Evolutionary conservation across 176 grass and related monocot species (phyloP).

Genomic region (Aechmea fasciata): DNA sequence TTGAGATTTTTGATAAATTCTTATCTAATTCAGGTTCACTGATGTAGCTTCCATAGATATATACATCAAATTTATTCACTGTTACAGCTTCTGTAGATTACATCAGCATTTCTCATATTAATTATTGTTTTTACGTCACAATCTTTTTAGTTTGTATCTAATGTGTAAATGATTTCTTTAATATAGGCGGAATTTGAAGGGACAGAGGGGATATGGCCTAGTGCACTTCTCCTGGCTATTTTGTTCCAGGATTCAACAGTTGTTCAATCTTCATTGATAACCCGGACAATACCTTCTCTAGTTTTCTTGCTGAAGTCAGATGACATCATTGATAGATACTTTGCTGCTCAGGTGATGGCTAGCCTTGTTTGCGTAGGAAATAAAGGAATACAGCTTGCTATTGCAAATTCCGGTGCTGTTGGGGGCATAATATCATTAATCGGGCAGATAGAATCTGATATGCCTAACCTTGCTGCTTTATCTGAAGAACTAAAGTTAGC

Average conservation of each 20-base stretch:
- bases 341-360: conserved; percentile 86
- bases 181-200: conserved; percentile 70
- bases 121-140: background rate
- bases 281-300: conserved; percentile 58
- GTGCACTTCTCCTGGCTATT: conserved; percentile 76
- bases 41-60: background rate
- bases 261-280: conserved; percentile 66
- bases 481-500: conserved; percentile 62
- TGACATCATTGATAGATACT: conserved; percentile 55
- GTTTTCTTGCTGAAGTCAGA: conserved; percentile 79
- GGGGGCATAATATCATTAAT: conserved; percentile 62
- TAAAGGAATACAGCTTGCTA: conserved; percentile 60
- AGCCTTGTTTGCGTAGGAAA: conserved; percentile 72
- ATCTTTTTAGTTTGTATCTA: background rate
- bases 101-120: too few species aligned
- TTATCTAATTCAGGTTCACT: background rate
- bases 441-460: conserved; percentile 64
- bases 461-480: conserved; percentile 50
- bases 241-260: conserved; percentile 74
- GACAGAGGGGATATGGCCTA: conserved; percentile 65
- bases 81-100: background rate
- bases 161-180: conserved; percentile 1
- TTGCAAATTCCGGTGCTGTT: conserved; percentile 92
- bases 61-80: background rate
- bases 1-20: background rate